A percentile compares a stretch with the other conserved stretches of the same genome.
Evolutionary conservation across 2,329 filamentous ascomycete species (phyloP).

Genomic region (Cordyceps tenuipes): DNA sequence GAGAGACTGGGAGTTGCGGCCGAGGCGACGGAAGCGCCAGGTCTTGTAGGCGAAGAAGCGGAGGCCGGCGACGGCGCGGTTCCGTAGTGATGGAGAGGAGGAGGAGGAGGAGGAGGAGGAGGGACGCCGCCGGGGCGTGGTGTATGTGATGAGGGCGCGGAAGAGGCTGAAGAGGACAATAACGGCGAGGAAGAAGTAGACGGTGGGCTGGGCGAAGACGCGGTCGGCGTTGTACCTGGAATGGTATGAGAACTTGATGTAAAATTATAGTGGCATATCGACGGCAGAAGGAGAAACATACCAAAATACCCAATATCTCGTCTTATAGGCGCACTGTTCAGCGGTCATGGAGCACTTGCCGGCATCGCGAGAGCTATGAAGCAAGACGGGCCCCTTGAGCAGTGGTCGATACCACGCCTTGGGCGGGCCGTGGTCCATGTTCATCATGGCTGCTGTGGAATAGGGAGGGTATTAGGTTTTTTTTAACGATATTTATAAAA

Average conservation of each 20-base stretch:
- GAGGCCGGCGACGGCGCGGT: conserved; percentile 24
- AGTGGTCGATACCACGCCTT: conserved; percentile 12
- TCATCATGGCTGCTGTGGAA: not conserved
- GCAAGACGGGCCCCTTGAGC: conserved; percentile 8
- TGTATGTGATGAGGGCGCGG: conserved; percentile 18
- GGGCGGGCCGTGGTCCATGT: conserved; percentile 5
- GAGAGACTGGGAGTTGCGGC: conserved; percentile 36
- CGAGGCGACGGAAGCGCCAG: conserved; percentile 16
- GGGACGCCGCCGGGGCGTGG: conserved; percentile 21
- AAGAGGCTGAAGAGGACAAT: conserved; percentile 40
- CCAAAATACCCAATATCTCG: conserved; percentile 41
- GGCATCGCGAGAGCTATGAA: conserved; percentile 14
- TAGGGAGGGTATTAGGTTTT: too few relatives aligned
- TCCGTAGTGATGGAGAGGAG: conserved; percentile 18
- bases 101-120: too few relatives aligned
- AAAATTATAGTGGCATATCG: too few relatives aligned
- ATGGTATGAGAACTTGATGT: not conserved
- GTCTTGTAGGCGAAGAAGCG: conserved; percentile 18
- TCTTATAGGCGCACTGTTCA: conserved; percentile 37
- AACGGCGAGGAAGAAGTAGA: conserved; percentile 43
- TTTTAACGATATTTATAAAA: too few relatives aligned
- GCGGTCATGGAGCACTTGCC: conserved; percentile 26
- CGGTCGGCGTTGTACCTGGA: conserved; percentile 37
- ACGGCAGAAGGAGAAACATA: conserved; percentile 13
- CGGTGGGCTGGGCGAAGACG: conserved; percentile 41